Evolutionary conservation across 129 eudicot genomes (phyloP), one percentile per base, ranked within the genome.

Genomic region (Flaveria brownii): DNA sequence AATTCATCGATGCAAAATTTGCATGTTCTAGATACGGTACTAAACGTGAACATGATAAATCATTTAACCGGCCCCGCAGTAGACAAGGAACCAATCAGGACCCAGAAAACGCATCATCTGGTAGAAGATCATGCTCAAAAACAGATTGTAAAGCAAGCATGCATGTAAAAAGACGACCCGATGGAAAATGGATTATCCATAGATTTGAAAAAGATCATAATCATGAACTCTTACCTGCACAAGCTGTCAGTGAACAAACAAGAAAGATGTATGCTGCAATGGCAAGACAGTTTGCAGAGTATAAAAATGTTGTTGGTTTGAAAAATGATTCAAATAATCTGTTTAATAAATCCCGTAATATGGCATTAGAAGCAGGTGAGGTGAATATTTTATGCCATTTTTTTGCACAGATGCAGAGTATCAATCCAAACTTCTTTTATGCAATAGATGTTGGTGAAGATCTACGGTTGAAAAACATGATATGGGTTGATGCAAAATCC

Each of bases 1-100:
- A 94, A 43, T 94, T 94, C 70, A 91, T 94, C 14, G 98, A 94
- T 80, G 98, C 97, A 49, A 94, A 94, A 65, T 94, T 91, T 78
- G 98, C 98, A 13, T 94, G 97, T 76, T 94, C 99, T 12, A 87
- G 96, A 83, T 94, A 94, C 28, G 98, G 98, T 30, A 94, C 93
- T 18, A 94, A 94, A 82, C 95, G 98, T 30, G 98, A 94, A 51
- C 89, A 94, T 49, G 97, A 94, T 47, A 94, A 94, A 78, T 82
- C 96, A 5, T 72, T 73, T 57, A 87, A 88, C 78, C 84, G 97
- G 9, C 88, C 91, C 55, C 93, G 93, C 33, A 72, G 90, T 71
- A 83, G 96, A 77, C 96, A 90, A 82, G 88, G 88, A 56, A 86
- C 39, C 86, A 87, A 86, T 66, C 90, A 88, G 78, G 96, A 88